Conservation (phyloP, 371 early-diverging fungal species). For the Blyttiomyces sp. region DNA sequence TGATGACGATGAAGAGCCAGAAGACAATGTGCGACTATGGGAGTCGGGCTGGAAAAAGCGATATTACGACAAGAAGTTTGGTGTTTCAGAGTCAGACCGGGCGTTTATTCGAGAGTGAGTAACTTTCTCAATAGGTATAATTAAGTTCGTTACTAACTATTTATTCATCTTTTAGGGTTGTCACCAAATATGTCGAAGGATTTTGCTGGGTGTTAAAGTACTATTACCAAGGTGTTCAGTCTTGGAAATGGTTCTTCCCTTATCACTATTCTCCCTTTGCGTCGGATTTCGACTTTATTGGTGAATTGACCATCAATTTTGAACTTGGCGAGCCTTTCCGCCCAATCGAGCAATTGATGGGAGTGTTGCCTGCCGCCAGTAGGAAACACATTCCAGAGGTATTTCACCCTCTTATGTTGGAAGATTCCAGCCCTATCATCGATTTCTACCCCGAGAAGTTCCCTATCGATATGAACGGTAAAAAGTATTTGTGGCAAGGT, state of each 20-base stretch:
- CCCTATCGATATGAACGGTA: conserved; percentile 95
- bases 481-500: conserved; percentile 97
- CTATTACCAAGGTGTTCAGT: conserved; percentile 91
- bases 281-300: conserved; percentile 82
- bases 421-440: conserved; percentile 79
- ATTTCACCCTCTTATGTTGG: conserved; percentile 82
- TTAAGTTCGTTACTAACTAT: no score
- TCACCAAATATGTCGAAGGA: conserved; percentile 92
- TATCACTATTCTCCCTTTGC: conserved; percentile 98
- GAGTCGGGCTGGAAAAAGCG: conserved; percentile 11
- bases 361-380: conserved; percentile 91
- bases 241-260: conserved; percentile 99
- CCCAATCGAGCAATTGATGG: conserved; percentile 98
- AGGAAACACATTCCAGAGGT: conserved; percentile 74
- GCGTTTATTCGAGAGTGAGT: conserved; percentile 48
- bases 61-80: conserved; percentile 82
- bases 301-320: conserved; percentile 68
- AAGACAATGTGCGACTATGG: conserved; percentile 49
- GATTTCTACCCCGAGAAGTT: conserved; percentile 94
- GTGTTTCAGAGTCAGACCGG: conserved; percentile 61
- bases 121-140: no score
- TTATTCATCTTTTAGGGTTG: conserved; percentile 54
- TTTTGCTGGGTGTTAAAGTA: conserved; percentile 97
- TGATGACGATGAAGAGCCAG: not conserved
- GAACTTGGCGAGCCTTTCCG: conserved; percentile 80